These are phyloP conservation scores for Claviceps sorghi DNA, from an alignment of 2,329 filamentous ascomycete species.

Conservation along the genomic window DNA sequence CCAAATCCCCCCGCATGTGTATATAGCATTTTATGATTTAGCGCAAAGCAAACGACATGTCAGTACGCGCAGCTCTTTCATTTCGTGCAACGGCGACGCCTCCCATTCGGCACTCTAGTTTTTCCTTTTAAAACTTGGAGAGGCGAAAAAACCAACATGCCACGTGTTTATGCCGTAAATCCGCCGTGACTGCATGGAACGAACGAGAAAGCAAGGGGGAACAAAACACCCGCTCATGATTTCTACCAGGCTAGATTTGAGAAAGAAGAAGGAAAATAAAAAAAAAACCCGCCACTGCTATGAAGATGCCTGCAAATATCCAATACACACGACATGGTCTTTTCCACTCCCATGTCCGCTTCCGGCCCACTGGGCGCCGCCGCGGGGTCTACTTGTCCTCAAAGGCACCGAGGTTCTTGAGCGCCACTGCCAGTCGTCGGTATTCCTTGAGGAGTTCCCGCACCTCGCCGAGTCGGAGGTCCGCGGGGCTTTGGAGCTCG, in stretches of 20 bases:
- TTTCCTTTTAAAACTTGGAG: no score
- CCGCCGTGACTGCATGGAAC: no score
- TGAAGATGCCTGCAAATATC: not conserved
- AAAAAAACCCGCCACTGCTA: no score
- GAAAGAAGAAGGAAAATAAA: not conserved
- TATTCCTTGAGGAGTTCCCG: slow-evolving; percentile 60
- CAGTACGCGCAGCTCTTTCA: no score
- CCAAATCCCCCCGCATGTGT: not conserved
- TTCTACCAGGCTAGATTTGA: no score
- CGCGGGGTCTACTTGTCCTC: slow-evolving; percentile 21
- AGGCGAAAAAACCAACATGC: no score
- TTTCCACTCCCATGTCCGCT: not conserved
- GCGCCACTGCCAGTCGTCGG: slow-evolving; percentile 49
- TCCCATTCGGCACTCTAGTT: no score
- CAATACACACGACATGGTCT: not conserved
- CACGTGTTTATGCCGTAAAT: no score
- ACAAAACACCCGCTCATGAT: no score
- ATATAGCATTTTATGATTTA: not conserved
- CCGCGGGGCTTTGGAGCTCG: slow-evolving; percentile 53
- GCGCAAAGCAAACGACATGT: no score
- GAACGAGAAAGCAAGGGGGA: no score
- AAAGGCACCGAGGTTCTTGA: slow-evolving; percentile 50
- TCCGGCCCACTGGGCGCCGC: not conserved
- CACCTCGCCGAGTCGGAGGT: slow-evolving; percentile 61
- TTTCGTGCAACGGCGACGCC: no score